Evolutionary conservation across 2,329 filamentous ascomycete species (phyloP), one percentile per base, ranked within the genome.

Genomic region (Claviceps paspali): DNA sequence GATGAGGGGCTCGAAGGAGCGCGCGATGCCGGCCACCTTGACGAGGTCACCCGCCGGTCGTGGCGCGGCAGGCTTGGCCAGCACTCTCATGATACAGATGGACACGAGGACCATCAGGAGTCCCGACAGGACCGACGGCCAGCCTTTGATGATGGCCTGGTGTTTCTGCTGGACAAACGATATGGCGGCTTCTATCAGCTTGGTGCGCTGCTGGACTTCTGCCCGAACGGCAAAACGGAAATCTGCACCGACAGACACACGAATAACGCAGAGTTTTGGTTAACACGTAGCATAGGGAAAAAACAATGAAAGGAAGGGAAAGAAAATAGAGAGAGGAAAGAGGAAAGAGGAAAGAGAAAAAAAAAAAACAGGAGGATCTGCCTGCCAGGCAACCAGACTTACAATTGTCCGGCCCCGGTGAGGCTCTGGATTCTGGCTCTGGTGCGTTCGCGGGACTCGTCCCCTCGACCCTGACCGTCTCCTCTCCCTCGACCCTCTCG

Each of bases 1-100:
- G 43, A 96, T 92, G 31, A 95, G 70, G 5, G 88, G 88, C 56
- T 95, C 88, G 52, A 95, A 93, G 8, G 85, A 85, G 49, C 84
- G 84, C 34, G 87, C 87, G 45, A 96, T 74, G 36, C 81, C 79
- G 4, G 87, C 87, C 18, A 95, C 80, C 55, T 93, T 94, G 53
- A 94, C 80, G 12, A 96, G 68, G 53, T 95, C 87, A 29, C 56
- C 58, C 11, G 51, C 54, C 6, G 58, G 58, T 5, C 55, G 55
- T 3, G 55, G 49, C 3, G 55, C 45, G 67, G 76, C 79, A 9
- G 85, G 82, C 41, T 80, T 69, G 36, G 83, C 73, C 12, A 92
- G 61, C 8, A 73, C 68, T 43, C 77, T 73, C 47, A 83, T 55
- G 17, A 79, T 62, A 6, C 75, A 64, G 49, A 84, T 67, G 9